Base-by-base conservation (phyloP, 2,329 filamentous ascomycete genomes). In the Diaporthe australafricana region DNA sequence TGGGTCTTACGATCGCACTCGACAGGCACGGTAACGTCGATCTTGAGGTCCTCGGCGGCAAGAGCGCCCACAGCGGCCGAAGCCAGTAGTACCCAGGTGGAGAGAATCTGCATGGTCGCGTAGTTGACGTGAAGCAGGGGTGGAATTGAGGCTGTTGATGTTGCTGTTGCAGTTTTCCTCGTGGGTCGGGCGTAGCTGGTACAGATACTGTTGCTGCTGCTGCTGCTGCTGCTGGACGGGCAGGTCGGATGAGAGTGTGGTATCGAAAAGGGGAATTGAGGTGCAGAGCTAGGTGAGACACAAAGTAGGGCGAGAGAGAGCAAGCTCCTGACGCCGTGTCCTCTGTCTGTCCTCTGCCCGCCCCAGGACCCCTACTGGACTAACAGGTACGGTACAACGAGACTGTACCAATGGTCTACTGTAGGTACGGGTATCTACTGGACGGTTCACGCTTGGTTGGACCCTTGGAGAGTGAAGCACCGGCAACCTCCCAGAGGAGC, bases 1-100 rank as follows among this genome's bases (percentile, higher is more conserved):
- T 88, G 79, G 20, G 90, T 93, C 85, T 94, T 95, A 82, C 94
- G 92, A 65, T 90, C 90, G 87, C 95, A 98, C 76, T 94, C 90
- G 75, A 93, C 92, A 32, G 89, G 85, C 72, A 90, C 87, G 66
- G 91, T 93, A 76, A 94, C 90, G 76, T 97, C 91, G 80, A 98
- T 93, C 83, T 93, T 89, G 77, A 98, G 89, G 76, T 92, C 89
- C 72, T 86, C 82, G 67, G 85, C 84, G 72, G 89, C 87, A 74
- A 90, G 83, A 73, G 83, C 81, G 75, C 86, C 83, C 74, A 86
- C 79, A 72, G 86, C 86, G 73, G 86, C 82, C 70, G 87, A 87
- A 76, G 87, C 86, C 72, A 89, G 79, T 62, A 87, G 82, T 74
- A 86, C 86, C 47, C 90, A 78, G 55, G 83, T 83, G 71, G 88